Evolutionary conservation across 2,329 filamentous ascomycete species (phyloP).

Genomic region (Colletotrichum echinochloae): DNA sequence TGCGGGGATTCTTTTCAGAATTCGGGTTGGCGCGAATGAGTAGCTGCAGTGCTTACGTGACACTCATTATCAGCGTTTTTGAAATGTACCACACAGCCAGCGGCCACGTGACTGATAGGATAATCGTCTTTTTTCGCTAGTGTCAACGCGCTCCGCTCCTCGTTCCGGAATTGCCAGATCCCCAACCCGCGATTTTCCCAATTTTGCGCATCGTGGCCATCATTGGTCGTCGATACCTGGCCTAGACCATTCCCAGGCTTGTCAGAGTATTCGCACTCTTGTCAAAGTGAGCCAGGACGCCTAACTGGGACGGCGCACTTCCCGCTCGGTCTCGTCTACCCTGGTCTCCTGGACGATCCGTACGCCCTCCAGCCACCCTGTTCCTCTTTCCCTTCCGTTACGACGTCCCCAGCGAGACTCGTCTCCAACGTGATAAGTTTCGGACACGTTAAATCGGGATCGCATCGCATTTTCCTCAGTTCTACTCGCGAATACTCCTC

Average conservation of each 20-base stretch:
- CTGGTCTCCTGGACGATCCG: conserved; percentile 26
- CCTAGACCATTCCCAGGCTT: conserved; percentile 29
- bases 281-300: conserved; percentile 13
- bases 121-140: conserved; percentile 12
- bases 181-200: conserved; percentile 33
- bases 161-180: conserved; percentile 27
- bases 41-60: conserved; percentile 33
- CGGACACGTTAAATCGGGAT: background rate
- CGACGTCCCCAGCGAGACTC: conserved; percentile 28
- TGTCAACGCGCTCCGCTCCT: conserved; percentile 35
- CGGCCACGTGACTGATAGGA: too few relatives aligned
- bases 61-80: background rate
- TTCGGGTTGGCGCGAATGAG: conserved; percentile 4
- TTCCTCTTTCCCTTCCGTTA: conserved; percentile 30
- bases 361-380: conserved; percentile 32
- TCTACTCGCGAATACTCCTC: background rate
- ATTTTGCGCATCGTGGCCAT: conserved; percentile 40
- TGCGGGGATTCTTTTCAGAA: background rate
- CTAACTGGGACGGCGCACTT: conserved; percentile 27
- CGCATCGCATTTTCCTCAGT: background rate
- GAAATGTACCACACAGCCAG: too few relatives aligned
- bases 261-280: conserved; percentile 11
- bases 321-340: conserved; percentile 29
- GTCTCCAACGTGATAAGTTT: conserved; percentile 4
- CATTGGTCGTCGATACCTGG: conserved; percentile 38